Percentiles rank a stretch among this genome's conserved stretches.
These are phyloP conservation scores for Exophiala aquamarina DNA, from an alignment of 2,329 filamentous ascomycete genomes.

Conservation along the genomic window DNA sequence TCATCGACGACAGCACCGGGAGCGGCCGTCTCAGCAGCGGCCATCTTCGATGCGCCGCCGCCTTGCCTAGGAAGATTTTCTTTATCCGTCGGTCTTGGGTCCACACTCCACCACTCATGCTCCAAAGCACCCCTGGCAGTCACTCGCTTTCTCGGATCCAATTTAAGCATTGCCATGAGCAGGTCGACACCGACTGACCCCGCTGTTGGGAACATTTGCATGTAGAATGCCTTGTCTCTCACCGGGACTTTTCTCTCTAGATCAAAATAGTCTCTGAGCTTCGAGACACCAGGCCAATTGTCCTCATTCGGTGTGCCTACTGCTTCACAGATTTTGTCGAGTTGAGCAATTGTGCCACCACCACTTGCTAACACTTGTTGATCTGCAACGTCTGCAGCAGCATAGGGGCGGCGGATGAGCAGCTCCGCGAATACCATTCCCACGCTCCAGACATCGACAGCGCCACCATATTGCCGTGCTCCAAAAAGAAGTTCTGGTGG, in stretches of 20 bases:
- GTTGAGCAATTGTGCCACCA: conserved; percentile 65
- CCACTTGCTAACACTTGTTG: conserved; percentile 21
- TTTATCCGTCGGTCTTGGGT: conserved; percentile 79
- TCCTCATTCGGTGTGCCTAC: conserved; percentile 91
- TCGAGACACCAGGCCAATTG: conserved; percentile 89
- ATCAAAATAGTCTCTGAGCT: conserved; percentile 76
- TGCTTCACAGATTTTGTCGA: conserved; percentile 77
- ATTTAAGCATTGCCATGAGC: conserved; percentile 76
- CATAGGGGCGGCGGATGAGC: conserved; percentile 75
- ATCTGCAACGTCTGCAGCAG: conserved; percentile 77
- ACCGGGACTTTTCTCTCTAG: conserved; percentile 56
- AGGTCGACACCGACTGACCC: conserved; percentile 83
- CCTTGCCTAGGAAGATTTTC: conserved; percentile 77
- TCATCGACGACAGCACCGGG: conserved; percentile 64
- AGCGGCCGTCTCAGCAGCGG: conserved; percentile 75
- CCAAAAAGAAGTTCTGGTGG: conserved; percentile 93
- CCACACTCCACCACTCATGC: conserved; percentile 82
- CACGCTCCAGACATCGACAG: conserved; percentile 92
- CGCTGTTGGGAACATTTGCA: conserved; percentile 73
- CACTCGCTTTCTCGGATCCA: conserved; percentile 84
- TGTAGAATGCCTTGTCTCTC: conserved; percentile 69
- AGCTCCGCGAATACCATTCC: conserved; percentile 93
- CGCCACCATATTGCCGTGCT: conserved; percentile 82
- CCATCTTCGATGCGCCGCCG: conserved; percentile 69
- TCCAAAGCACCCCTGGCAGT: conserved; percentile 74